These are phyloP conservation scores for Canna indica DNA, from an alignment of 176 grass and related monocot genomes.

Conservation along the genomic window DNA sequence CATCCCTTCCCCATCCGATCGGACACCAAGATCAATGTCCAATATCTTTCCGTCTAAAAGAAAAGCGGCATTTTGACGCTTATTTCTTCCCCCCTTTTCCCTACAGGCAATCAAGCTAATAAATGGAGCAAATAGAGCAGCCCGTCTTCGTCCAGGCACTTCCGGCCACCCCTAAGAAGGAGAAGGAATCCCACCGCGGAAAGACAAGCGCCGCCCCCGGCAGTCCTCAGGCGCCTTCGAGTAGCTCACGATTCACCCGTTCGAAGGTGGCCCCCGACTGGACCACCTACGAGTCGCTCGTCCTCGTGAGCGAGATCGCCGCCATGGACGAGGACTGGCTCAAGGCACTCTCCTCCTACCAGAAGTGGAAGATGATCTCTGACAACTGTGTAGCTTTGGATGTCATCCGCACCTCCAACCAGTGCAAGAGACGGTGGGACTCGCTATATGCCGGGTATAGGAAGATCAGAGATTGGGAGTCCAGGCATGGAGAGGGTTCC, in stretches of 20 bases:
- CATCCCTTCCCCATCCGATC: background rate
- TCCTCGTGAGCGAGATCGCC: constrained; percentile 31
- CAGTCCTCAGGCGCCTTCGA: background rate
- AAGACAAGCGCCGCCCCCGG: background rate
- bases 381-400: constrained; percentile 53
- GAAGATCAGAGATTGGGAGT: constrained; percentile 56
- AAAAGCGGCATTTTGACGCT: background rate
- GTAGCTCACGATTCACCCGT: constrained; percentile 19
- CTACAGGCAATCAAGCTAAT: background rate
- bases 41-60: background rate
- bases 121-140: background rate
- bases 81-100: background rate
- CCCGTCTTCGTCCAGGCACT: background rate
- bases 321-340: constrained; percentile 69
- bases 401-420: constrained; percentile 33
- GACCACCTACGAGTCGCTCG: constrained; percentile 25
- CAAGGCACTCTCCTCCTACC: constrained; percentile 69
- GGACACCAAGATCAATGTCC: background rate
- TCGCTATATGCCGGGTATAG: constrained; percentile 30
- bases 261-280: constrained; percentile 51
- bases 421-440: constrained; percentile 63
- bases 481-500: constrained; percentile 13
- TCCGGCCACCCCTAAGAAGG: background rate
- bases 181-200: background rate
- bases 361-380: constrained; percentile 89